These are phyloP conservation scores for Aspergillus ellipticus DNA, from an alignment of 495 filamentous ascomycete genomes.

Conservation along the genomic window DNA sequence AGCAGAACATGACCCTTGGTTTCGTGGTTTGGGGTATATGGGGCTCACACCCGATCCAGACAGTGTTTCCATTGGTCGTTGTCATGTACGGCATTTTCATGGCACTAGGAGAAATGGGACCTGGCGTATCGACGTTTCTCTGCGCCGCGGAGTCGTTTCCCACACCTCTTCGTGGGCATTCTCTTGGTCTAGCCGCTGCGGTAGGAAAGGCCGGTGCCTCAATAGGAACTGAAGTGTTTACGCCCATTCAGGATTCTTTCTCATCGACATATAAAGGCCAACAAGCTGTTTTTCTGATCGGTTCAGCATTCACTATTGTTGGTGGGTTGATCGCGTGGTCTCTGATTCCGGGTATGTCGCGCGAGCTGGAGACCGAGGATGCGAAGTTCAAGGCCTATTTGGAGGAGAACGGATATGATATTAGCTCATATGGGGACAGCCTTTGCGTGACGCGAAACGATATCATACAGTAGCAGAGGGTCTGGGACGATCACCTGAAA, in stretches of 20 bases:
- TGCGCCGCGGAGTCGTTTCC: constrained; percentile 47
- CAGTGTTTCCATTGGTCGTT: constrained; percentile 45
- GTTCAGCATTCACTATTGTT: constrained; percentile 36
- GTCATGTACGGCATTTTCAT: constrained; percentile 51
- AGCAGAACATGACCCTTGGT: constrained; percentile 44
- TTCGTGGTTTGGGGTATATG: constrained; percentile 39
- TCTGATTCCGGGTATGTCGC: constrained; percentile 42
- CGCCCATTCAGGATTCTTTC: constrained; percentile 40
- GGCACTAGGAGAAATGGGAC: constrained; percentile 45
- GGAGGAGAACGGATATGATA: constrained; percentile 38
- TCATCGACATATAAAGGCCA: constrained; percentile 33
- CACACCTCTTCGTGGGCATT: constrained; percentile 48
- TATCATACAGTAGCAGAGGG: too few relatives aligned
- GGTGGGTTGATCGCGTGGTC: constrained; percentile 43
- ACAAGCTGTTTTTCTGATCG: constrained; percentile 47
- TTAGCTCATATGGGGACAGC: constrained; percentile 21
- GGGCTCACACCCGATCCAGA: constrained; percentile 43
- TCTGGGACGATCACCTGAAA: too few relatives aligned
- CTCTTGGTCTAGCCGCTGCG: constrained; percentile 45
- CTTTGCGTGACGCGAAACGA: constrained; percentile 8
- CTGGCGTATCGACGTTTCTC: constrained; percentile 44
- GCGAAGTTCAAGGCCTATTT: constrained; percentile 40
- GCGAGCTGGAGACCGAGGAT: constrained; percentile 45
- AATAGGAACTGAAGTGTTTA: constrained; percentile 46
- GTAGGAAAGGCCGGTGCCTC: constrained; percentile 48